Conservation (phyloP, 306 rosid species). For the peach (Prunus persica) region Prunus_persica_NCBIv2 NC_034010.1:16489501-16490000, state of each 20-base stretch:
- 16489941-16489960: neutral
- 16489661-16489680: slow-evolving; percentile 3
- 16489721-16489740: neutral
- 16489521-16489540: no score
- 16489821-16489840: neutral
- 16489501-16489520: no score
- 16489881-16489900: no score
- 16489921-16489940: neutral
- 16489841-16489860: no score
- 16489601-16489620: neutral
- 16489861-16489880: no score
- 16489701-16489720: neutral
- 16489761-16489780: neutral
- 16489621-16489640: neutral
- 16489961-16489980: neutral
- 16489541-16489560: no score
- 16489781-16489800: neutral
- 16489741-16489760: neutral
- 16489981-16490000: neutral
- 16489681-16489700: neutral
- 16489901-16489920: no score
- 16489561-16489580: no score
- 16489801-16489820: neutral
- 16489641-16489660: neutral
- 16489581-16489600: no score